A percentile compares a stretch with the other conserved stretches of the same genome.
phyloP scores from a whole-genome alignment of 2,329 filamentous ascomycete species.

The Dryadomyces quercus-mongolicae region DNA sequence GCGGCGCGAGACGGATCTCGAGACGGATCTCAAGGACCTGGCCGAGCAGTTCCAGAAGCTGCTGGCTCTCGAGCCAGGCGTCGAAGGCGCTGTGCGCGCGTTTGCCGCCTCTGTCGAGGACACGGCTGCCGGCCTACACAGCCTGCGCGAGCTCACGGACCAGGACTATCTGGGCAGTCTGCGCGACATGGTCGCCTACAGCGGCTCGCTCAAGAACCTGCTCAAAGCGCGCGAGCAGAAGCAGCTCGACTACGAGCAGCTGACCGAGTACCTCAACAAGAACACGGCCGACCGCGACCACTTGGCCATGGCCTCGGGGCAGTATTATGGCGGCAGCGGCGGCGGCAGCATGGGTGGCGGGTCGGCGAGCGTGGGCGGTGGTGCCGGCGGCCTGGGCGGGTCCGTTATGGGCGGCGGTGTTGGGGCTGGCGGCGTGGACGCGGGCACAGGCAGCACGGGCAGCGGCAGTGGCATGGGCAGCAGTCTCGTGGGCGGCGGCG shows the following conservation, averaged over 20 bases:
- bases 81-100: conserved; percentile 69
- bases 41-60: conserved; percentile 93
- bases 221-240: conserved; percentile 94
- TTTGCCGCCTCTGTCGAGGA: conserved; percentile 83
- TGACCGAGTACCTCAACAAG: conserved; percentile 92
- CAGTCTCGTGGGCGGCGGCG: conserved; percentile 24
- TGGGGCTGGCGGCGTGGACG: no score
- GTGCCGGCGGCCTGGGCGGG: background rate
- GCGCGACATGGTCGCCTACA: conserved; percentile 93
- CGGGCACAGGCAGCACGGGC: conserved; percentile 3
- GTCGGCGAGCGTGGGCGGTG: background rate
- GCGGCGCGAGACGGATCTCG: conserved; percentile 75
- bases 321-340: conserved; percentile 29
- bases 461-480: background rate
- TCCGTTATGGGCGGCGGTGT: background rate
- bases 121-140: conserved; percentile 63
- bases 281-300: conserved; percentile 76
- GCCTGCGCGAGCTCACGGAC: conserved; percentile 83
- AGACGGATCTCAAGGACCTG: conserved; percentile 78
- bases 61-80: conserved; percentile 74
- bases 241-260: conserved; percentile 90
- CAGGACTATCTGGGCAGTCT: conserved; percentile 90
- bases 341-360: conserved; percentile 12
- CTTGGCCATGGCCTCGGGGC: conserved; percentile 39
- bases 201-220: conserved; percentile 71